Percentiles rank a stretch among this genome's conserved stretches.
These are phyloP conservation scores for Yamadazyma philogaea DNA, from an alignment of 805 yeast species.

Conservation along the genomic window DNA sequence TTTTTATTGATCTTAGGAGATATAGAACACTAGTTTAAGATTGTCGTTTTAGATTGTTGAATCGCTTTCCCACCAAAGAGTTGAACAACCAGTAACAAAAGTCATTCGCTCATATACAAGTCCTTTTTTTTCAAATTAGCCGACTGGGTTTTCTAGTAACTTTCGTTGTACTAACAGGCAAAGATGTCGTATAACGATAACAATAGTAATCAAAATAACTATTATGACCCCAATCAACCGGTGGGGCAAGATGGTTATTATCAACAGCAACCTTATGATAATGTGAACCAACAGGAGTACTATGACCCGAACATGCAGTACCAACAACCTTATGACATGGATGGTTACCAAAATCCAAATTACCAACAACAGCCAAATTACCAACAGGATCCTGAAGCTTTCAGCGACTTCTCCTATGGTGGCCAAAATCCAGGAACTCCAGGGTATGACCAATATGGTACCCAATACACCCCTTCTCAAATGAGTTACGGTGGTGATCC, in stretches of 20 bases:
- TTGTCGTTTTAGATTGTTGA: not conserved
- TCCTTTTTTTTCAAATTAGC: not conserved
- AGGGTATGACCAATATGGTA: conserved; percentile 63
- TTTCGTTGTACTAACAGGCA: conserved; percentile 15
- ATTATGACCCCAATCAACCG: conserved; percentile 46
- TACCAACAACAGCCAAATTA: conserved; percentile 35
- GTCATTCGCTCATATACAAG: conserved; percentile 4
- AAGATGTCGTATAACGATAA: conserved; percentile 59
- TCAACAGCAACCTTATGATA: conserved; percentile 28
- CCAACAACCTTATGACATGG: conserved; percentile 47
- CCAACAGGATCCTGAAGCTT: conserved; percentile 56
- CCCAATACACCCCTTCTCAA: conserved; percentile 81
- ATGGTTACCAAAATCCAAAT: conserved; percentile 45
- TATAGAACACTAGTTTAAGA: not conserved
- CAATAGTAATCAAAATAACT: conserved; percentile 38
- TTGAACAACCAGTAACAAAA: not conserved
- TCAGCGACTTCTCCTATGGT: conserved; percentile 66
- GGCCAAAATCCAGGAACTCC: conserved; percentile 53
- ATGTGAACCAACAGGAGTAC: conserved; percentile 40
- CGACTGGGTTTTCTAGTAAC: not conserved
- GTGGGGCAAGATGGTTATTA: conserved; percentile 30
- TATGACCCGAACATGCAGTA: conserved; percentile 45
- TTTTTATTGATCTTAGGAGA: conserved; percentile 7
- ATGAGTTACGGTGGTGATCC: conserved; percentile 77
- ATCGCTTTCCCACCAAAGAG: not conserved